Conservation (phyloP, 768 basidiomycete genomes). For the Hemileccinum rubropunctum region DNA sequence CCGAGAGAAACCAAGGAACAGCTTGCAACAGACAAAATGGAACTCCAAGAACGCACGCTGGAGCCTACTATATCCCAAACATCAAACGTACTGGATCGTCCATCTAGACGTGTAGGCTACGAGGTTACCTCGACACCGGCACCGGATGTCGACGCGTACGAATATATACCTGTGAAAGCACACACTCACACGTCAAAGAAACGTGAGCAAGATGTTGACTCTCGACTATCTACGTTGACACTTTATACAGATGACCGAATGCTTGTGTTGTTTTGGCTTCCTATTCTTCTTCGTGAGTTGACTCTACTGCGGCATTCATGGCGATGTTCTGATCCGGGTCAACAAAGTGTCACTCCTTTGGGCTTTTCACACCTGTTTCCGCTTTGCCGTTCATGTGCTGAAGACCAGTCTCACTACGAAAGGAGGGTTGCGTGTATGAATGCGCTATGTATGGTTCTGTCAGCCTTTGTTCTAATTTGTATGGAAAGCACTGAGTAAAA, state of each 20-base stretch:
- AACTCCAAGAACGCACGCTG: constrained; percentile 1
- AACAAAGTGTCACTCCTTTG: constrained; percentile 57
- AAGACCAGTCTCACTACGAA: constrained; percentile 49
- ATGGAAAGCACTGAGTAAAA: background rate
- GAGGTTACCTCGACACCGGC: constrained; percentile 49
- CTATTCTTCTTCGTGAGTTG: constrained; percentile 72
- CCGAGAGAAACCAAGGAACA: constrained; percentile 45
- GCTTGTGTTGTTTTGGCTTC: constrained; percentile 84
- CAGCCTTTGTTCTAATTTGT: background rate
- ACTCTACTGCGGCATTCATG: background rate
- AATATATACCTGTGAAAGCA: constrained; percentile 53
- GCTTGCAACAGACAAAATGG: background rate
- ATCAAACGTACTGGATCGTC: constrained; percentile 29
- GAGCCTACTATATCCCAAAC: constrained; percentile 21
- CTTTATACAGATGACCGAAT: constrained; percentile 68
- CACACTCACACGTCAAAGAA: constrained; percentile 53
- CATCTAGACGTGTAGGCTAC: constrained; percentile 47
- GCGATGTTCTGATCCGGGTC: constrained; percentile 5
- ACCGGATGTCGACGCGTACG: constrained; percentile 67
- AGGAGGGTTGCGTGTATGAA: constrained; percentile 35
- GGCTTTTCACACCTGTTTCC: constrained; percentile 55
- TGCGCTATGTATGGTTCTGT: constrained; percentile 1
- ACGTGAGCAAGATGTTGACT: constrained; percentile 41
- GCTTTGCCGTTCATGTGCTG: constrained; percentile 48
- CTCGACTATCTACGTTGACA: constrained; percentile 1